Percentiles rank a stretch among this genome's conserved stretches.
Conservation (phyloP, 495 filamentous ascomycete genomes). For the Aspergillus haitiensis region DNA sequence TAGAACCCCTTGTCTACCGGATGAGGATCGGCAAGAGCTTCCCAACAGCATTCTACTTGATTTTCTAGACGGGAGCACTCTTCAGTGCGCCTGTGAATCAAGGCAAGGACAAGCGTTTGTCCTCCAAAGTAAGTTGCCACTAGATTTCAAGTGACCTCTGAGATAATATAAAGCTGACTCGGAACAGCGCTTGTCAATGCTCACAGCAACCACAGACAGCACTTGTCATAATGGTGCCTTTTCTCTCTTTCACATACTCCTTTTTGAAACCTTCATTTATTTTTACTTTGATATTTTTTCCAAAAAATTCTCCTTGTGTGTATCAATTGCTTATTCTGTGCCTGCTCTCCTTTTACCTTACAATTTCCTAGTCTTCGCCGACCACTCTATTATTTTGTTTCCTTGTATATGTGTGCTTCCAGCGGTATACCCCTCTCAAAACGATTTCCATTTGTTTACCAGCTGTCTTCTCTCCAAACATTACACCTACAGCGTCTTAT, state of each 20-base stretch:
- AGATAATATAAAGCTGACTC: conserved; percentile 14
- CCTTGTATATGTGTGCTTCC: conserved; percentile 26
- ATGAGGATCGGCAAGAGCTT: conserved; percentile 85
- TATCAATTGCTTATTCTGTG: conserved; percentile 10
- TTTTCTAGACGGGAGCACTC: conserved; percentile 75
- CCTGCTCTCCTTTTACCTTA: conserved; percentile 6
- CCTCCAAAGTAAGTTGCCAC: conserved; percentile 59
- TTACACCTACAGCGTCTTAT: conserved; percentile 12
- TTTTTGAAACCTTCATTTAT: conserved; percentile 5
- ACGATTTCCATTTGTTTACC: conserved; percentile 27
- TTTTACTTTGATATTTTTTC: conserved; percentile 13
- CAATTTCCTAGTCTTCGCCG: neutral
- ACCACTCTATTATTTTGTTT: conserved; percentile 4
- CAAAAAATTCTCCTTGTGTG: conserved; percentile 5
- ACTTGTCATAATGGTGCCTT: conserved; percentile 17
- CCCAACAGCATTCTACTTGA: conserved; percentile 84
- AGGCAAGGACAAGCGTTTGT: conserved; percentile 66
- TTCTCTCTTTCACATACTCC: conserved; percentile 1
- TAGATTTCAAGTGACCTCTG: neutral
- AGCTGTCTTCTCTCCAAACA: conserved; percentile 19
- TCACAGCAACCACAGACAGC: conserved; percentile 20
- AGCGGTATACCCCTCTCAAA: conserved; percentile 34
- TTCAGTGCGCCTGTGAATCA: conserved; percentile 86
- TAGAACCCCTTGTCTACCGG: conserved; percentile 71
- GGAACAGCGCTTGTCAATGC: conserved; percentile 23